These are phyloP conservation scores for Lagerstroemia speciosa DNA, from an alignment of 345 rosid species.

Conservation along the genomic window DNA sequence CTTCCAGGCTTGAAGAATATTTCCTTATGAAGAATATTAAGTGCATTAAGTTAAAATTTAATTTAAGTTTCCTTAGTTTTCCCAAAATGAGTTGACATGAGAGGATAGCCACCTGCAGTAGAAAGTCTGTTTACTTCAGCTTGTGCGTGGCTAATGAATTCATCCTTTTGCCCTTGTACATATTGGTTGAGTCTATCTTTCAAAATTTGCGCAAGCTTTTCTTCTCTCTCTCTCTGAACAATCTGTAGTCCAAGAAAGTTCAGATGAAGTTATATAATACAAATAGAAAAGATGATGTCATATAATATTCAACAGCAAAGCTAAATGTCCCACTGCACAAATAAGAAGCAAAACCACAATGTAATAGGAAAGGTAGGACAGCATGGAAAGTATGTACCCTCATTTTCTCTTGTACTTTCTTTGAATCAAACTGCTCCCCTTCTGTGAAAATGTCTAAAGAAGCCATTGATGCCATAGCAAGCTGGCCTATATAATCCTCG, in stretches of 20 bases:
- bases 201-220: constrained; percentile 66
- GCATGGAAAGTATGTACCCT: constrained; percentile 29
- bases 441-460: constrained; percentile 79
- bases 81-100: neutral
- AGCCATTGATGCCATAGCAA: constrained; percentile 99
- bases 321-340: neutral
- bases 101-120: constrained; percentile 53
- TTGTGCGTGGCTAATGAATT: constrained; percentile 53
- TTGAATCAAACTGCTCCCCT: constrained; percentile 77
- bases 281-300: neutral
- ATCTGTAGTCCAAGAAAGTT: constrained; percentile 31
- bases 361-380: too few species aligned
- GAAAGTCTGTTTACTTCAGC: constrained; percentile 87
- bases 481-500: constrained; percentile 90
- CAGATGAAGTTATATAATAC: neutral
- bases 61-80: neutral
- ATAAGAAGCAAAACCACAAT: too few species aligned
- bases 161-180: constrained; percentile 62
- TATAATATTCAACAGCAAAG: neutral
- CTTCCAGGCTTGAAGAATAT: neutral
- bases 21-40: neutral
- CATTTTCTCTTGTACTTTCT: constrained; percentile 88
- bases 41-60: neutral
- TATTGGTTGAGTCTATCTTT: constrained; percentile 71
- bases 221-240: constrained; percentile 97